Base-by-base conservation (phyloP, 495 filamentous ascomycete species). In the Bombardia bombarda region DNA sequence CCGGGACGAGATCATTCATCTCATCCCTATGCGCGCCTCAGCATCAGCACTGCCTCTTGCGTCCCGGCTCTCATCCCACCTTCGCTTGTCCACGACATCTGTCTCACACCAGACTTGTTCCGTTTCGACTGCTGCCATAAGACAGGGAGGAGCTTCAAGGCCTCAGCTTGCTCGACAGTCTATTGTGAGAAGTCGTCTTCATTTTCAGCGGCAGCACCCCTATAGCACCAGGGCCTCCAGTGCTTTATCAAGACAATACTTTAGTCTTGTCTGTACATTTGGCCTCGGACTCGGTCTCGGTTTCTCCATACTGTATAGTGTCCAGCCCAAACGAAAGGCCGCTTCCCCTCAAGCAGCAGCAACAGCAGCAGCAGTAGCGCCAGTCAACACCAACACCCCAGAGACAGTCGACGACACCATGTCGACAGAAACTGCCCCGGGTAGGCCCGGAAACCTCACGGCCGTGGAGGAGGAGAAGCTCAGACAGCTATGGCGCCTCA, bases 401-500 rank as follows among this genome's bases (percentile, higher is more conserved):
- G n/a, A n/a, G n/a, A n/a, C n/a, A 30, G 18, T 30, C 38, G 0
- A 32, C 45, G 36, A 53, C 37, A 34, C 25, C 14, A 74, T 72
- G 66, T 46, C 67, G 33, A 67, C 65, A 22, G 58, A 68, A 38
- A 49, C 68, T 22, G 67, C 79, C 17, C 81, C 84, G 20, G 92
- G 92, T 39, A 80, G 89, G 45, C 82, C 90, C 30, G 88, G 86
- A 46, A 94, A 81, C 56, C 78, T 98, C 38, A 96, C 92, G 16
- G 60, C 77, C 6, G 90, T 95, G 50, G 81, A 98, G 61, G 87
- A 95, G 51, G 79, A 73, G 49, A 96, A 93, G 63, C 68, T 98
- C 38, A 82, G 82, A 56, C 84, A 90, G 58, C 74, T 97, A 54
- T 98, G 92, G 92, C 60, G 74, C 7, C 68, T 80, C 36, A 72